phyloP scores from a whole-genome alignment of 225 moss, liverwort and hornwort species.

The Rhytidiadelphus loreus region DNA sequence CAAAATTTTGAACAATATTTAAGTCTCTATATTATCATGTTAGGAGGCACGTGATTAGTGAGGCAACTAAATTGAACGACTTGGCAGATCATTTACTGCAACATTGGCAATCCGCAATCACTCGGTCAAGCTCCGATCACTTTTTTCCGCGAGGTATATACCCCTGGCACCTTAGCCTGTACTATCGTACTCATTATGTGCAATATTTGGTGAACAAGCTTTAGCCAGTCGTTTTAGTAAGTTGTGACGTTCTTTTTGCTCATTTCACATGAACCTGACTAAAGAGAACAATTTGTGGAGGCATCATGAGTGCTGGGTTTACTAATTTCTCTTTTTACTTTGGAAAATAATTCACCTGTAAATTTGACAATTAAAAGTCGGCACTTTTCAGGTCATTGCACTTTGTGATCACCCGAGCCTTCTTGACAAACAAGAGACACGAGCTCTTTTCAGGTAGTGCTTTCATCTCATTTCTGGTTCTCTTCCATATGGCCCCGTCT shows the following conservation, averaged over 20 bases:
- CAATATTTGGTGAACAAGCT: background rate
- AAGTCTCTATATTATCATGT: background rate
- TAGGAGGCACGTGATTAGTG: background rate
- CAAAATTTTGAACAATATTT: background rate
- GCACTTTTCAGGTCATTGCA: constrained; percentile 57
- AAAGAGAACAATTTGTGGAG: background rate
- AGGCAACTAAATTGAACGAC: background rate
- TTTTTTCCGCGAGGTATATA: constrained; percentile 84
- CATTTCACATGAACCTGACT: background rate
- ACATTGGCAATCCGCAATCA: constrained; percentile 98
- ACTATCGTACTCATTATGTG: background rate
- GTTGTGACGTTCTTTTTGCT: background rate
- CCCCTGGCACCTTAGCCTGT: background rate
- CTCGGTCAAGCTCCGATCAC: constrained; percentile 84
- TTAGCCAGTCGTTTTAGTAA: background rate
- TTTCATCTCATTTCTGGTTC: background rate
- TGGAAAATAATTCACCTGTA: background rate
- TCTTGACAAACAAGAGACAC: constrained; percentile 71
- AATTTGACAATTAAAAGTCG: background rate
- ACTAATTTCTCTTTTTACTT: background rate
- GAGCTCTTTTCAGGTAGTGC: constrained; percentile 69
- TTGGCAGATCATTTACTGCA: constrained; percentile 74
- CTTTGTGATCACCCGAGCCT: constrained; percentile 82
- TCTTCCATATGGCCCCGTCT: background rate
- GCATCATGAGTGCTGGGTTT: background rate